phyloP scores from a whole-genome alignment of 176 grass and related monocot species.

The Canna indica region DNA sequence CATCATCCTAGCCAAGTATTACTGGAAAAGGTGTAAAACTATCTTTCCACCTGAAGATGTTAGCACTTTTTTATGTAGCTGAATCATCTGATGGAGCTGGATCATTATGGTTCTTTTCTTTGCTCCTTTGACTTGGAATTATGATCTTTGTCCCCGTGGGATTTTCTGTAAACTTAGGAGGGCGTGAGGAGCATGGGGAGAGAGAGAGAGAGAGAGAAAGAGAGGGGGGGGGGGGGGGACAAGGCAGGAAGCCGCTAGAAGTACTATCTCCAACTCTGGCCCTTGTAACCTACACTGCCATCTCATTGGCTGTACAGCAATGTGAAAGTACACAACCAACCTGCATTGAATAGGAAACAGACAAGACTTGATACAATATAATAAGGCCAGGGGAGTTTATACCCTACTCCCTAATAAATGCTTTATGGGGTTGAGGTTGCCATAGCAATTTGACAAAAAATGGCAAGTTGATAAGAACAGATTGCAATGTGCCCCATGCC shows the following conservation, averaged over 20 bases:
- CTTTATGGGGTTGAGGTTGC: not conserved
- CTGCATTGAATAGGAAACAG: not conserved
- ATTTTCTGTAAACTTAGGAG: not conserved
- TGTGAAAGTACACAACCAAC: not conserved
- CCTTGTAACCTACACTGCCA: not conserved
- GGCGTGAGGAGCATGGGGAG: not conserved
- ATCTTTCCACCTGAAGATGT: no score
- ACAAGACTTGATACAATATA: not conserved
- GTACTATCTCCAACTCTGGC: constrained; percentile 8
- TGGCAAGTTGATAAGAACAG: not conserved
- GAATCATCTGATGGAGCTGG: no score
- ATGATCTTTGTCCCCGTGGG: constrained; percentile 5
- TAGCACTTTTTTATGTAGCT: no score
- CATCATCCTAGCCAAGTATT: no score
- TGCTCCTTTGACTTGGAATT: not conserved
- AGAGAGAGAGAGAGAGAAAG: not conserved
- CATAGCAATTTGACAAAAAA: not conserved
- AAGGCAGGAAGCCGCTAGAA: not conserved
- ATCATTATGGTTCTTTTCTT: no score
- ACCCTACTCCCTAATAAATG: not conserved
- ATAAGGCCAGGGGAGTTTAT: no score
- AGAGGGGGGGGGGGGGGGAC: not conserved
- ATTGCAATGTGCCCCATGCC: not conserved
- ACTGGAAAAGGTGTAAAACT: no score
- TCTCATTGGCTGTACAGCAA: constrained; percentile 7